Percentiles rank a stretch among this genome's conserved stretches.
phyloP scores from a whole-genome alignment of 2,329 filamentous ascomycete species.

The Apiospora aurea region DNA sequence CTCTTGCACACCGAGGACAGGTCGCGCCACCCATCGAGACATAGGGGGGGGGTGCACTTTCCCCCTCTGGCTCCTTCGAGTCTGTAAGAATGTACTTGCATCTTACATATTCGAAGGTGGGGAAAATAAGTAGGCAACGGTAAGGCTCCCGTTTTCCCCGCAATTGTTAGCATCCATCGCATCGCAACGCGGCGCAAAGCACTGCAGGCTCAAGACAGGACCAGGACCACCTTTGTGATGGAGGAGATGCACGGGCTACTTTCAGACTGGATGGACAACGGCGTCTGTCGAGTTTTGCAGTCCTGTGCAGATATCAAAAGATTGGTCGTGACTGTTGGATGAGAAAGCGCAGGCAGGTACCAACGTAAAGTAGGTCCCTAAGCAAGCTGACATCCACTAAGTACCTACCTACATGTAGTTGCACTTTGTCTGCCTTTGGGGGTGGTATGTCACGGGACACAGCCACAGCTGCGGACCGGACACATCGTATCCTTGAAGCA shows the following conservation, averaged over 20 bases:
- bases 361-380: background rate
- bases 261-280: too few species aligned
- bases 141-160: conserved; percentile 9
- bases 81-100: background rate
- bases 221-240: too few species aligned
- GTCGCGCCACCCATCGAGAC: background rate
- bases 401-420: background rate
- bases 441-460: conserved; percentile 12
- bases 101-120: background rate
- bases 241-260: background rate
- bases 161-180: background rate
- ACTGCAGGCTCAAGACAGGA: background rate
- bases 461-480: conserved; percentile 17
- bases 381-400: conserved; percentile 14
- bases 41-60: background rate
- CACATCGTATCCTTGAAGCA: conserved; percentile 1
- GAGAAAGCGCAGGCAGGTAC: background rate
- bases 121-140: conserved; percentile 9
- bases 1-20: background rate
- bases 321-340: background rate
- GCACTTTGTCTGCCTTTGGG: background rate
- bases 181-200: background rate
- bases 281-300: too few species aligned
- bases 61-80: background rate
- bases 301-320: background rate